Conservation (phyloP, 129 eudicot species). For the Artemisia tridentata region DNA sequence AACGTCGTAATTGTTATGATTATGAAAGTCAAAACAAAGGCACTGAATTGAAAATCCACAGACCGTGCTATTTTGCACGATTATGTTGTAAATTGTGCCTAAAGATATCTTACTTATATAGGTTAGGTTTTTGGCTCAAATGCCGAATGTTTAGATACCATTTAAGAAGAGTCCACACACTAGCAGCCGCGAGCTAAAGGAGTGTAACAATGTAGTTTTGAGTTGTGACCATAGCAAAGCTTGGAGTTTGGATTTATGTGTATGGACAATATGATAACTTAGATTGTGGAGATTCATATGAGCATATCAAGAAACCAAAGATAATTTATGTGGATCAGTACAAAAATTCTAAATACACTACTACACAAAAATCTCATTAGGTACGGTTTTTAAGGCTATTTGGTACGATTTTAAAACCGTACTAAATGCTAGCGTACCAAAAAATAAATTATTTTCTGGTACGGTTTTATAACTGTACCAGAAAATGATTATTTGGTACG, state of each 20-base stretch:
- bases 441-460: too few species aligned
- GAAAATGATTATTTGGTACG: too few species aligned
- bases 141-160: constrained; percentile 27
- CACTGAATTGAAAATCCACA: constrained; percentile 21
- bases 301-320: constrained; percentile 18
- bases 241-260: constrained; percentile 28
- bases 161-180: neutral
- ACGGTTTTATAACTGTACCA: too few species aligned
- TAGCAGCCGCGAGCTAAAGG: constrained; percentile 10
- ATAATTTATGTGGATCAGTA: too few species aligned
- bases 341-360: too few species aligned
- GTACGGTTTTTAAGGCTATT: too few species aligned
- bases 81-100: constrained; percentile 15
- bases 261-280: constrained; percentile 23
- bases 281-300: constrained; percentile 32
- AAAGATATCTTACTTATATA: constrained; percentile 13
- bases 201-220: constrained; percentile 15
- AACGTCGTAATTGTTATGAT: constrained; percentile 11
- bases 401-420: too few species aligned
- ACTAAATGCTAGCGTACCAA: too few species aligned
- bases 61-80: constrained; percentile 18
- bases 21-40: constrained; percentile 15
- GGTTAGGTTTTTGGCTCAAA: neutral
- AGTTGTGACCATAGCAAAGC: constrained; percentile 26
- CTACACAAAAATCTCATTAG: too few species aligned